A percentile compares a stretch with the other conserved stretches of the same genome.
Evolutionary conservation across 2,329 filamentous ascomycete genomes (phyloP).

Genomic region (Penicillium sp.): DNA sequence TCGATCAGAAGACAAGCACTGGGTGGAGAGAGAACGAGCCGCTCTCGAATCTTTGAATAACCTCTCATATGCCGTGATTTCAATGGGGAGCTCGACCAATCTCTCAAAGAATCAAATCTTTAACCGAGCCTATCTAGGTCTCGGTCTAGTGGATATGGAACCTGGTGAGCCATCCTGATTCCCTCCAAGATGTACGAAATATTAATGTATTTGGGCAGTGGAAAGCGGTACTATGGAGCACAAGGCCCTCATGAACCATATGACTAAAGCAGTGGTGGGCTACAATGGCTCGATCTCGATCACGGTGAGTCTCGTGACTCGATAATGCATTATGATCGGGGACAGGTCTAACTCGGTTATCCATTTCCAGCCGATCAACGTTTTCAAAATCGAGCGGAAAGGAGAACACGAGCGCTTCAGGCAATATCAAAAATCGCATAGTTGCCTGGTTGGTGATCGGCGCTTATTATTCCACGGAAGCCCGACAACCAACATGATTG

Average conservation of each 20-base stretch:
- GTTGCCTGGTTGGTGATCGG: background rate
- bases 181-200: background rate
- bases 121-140: background rate
- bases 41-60: background rate
- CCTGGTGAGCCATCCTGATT: background rate
- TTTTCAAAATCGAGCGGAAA: slow-evolving; percentile 18
- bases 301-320: no score
- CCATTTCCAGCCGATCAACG: background rate
- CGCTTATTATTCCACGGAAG: slow-evolving; percentile 25
- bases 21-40: background rate
- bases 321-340: no score
- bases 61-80: background rate
- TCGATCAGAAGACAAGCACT: background rate
- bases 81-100: background rate
- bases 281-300: no score
- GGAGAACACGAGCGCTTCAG: slow-evolving; percentile 15
- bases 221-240: background rate
- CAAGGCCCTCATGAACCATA: background rate
- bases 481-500: slow-evolving; percentile 6
- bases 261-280: background rate
- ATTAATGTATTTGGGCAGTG: background rate
- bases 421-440: slow-evolving; percentile 5
- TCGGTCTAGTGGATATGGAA: slow-evolving; percentile 7
- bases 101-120: background rate
- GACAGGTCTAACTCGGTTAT: background rate